Percentiles rank a stretch among this genome's conserved stretches.
phyloP scores from a whole-genome alignment of 306 rosid genomes.

The Senna siamea region DNA sequence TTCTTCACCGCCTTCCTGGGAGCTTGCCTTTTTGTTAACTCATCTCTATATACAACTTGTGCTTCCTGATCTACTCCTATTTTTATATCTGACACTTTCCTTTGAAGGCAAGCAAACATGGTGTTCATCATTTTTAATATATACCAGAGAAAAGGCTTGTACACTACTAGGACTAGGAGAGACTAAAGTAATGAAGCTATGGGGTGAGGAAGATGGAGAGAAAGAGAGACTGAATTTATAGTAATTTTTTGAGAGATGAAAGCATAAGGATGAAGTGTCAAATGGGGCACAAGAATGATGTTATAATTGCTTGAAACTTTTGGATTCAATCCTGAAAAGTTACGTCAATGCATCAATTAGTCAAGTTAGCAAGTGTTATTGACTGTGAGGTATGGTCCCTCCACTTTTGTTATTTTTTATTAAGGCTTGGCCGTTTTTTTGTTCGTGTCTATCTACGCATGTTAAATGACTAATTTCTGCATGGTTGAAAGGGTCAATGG shows the following conservation, averaged over 20 bases:
- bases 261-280: no score
- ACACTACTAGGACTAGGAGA: no score
- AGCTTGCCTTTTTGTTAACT: constrained; percentile 38
- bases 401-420: background rate
- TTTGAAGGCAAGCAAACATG: constrained; percentile 33
- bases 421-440: background rate
- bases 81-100: constrained; percentile 17
- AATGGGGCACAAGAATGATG: constrained; percentile 19
- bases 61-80: constrained; percentile 14
- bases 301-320: no score
- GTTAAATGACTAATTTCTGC: background rate
- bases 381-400: constrained; percentile 28
- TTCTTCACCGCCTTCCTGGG: constrained; percentile 35
- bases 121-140: constrained; percentile 37
- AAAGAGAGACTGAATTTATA: constrained; percentile 28
- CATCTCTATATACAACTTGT: constrained; percentile 54
- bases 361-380: constrained; percentile 30
- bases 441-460: background rate
- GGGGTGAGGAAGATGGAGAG: no score
- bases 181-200: no score
- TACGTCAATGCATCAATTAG: constrained; percentile 1
- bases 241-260: background rate
- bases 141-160: no score
- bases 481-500: constrained; percentile 28
- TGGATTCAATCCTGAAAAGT: background rate